Conservation (phyloP, 169 alveolate species). For the Cyclospora cayetanensis region DNA sequence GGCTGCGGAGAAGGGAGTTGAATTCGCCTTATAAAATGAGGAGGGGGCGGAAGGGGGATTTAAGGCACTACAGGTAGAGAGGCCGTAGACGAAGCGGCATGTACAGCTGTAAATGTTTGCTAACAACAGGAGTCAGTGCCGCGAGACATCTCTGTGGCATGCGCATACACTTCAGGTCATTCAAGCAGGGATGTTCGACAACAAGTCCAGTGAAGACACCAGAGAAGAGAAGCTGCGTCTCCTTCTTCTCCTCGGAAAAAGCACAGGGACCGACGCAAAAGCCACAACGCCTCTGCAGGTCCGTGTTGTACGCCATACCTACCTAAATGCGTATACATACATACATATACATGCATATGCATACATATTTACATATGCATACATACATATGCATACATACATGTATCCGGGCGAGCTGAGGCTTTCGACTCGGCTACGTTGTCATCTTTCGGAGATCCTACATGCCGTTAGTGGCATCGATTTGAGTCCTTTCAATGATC, state of each 20-base stretch:
- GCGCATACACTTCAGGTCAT: slow-evolving; percentile 27
- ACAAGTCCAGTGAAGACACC: slow-evolving; percentile 45
- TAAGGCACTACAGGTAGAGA: too few species aligned
- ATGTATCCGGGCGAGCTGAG: neutral
- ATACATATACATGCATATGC: neutral
- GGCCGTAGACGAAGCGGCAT: too few species aligned
- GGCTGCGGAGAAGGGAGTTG: too few species aligned
- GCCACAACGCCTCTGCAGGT: slow-evolving; percentile 51
- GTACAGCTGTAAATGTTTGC: too few species aligned
- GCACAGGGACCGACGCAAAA: neutral
- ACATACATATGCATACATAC: too few species aligned
- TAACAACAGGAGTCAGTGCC: too few species aligned
- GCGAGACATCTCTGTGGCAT: neutral
- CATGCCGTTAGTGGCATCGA: neutral
- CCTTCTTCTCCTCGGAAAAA: slow-evolving; percentile 13
- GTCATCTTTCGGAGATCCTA: too few species aligned
- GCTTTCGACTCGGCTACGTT: too few species aligned
- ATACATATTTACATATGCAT: neutral
- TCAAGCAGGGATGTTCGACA: slow-evolving; percentile 59
- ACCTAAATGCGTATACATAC: too few species aligned
- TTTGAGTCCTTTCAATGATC: neutral
- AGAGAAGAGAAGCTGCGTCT: slow-evolving; percentile 54
- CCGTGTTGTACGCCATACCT: neutral
- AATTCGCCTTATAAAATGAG: too few species aligned
- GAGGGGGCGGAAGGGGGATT: too few species aligned